A percentile compares a stretch with the other conserved stretches of the same genome.
Evolutionary conservation across 192 early-diverging fungal genomes (phyloP).

Genomic region (Polychytrium aggregatum): DNA sequence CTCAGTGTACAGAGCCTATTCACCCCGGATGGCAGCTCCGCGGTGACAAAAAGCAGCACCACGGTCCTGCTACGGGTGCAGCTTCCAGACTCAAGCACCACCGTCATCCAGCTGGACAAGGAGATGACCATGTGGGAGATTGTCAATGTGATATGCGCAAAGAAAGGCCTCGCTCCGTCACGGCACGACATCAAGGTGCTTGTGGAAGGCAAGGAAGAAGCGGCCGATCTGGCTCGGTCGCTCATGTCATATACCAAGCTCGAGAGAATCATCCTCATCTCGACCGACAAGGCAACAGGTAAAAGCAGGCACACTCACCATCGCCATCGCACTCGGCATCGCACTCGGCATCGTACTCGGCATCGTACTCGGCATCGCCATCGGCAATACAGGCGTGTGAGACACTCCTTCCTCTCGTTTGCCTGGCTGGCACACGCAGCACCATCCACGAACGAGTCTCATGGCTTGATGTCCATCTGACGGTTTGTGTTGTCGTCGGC

Average conservation of each 20-base stretch:
- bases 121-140: constrained; percentile 36
- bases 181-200: constrained; percentile 18
- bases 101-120: constrained; percentile 26
- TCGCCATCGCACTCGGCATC: neutral
- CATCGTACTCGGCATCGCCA: neutral
- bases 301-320: neutral
- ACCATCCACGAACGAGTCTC: neutral
- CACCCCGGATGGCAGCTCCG: too few species aligned
- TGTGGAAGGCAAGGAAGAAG: constrained; percentile 18
- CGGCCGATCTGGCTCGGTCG: constrained; percentile 5
- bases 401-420: neutral
- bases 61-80: constrained; percentile 18
- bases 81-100: constrained; percentile 26
- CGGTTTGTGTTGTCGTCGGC: too few species aligned
- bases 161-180: constrained; percentile 28
- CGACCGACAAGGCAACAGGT: neutral
- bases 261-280: constrained; percentile 12
- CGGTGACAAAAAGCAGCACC: too few species aligned
- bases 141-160: constrained; percentile 21
- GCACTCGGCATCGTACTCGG: neutral
- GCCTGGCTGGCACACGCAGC: neutral
- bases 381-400: neutral
- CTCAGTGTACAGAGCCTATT: too few species aligned
- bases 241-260: constrained; percentile 8
- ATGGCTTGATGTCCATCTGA: too few species aligned